Evolutionary conservation across 2,329 filamentous ascomycete genomes (phyloP).

Genomic region (Trichoderma citrinoviride): DNA sequence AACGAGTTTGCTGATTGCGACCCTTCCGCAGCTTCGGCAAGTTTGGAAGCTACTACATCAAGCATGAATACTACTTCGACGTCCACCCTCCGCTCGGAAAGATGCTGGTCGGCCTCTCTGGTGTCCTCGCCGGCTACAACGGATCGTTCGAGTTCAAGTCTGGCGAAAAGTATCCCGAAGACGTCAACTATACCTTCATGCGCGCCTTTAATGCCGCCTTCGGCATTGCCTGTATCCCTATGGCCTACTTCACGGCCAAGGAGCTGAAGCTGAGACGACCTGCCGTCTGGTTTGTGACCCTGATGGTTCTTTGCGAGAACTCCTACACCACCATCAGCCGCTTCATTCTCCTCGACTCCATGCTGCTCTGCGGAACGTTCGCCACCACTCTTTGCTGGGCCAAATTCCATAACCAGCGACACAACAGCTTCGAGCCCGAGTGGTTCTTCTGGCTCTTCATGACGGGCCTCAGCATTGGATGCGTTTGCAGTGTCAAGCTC

Average conservation of each 20-base stretch:
- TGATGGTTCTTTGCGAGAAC: slow-evolving; percentile 99
- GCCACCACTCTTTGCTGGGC: slow-evolving; percentile 96
- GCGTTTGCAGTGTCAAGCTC: slow-evolving; percentile 97
- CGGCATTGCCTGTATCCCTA: slow-evolving; percentile 84
- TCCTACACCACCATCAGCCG: slow-evolving; percentile 98
- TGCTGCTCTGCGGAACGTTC: slow-evolving; percentile 98
- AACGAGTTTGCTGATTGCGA: slow-evolving; percentile 21
- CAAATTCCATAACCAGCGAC: slow-evolving; percentile 87
- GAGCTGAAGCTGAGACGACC: slow-evolving; percentile 84
- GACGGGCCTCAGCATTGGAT: slow-evolving; percentile 93
- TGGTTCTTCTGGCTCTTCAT: slow-evolving; percentile 96
- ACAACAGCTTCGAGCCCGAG: slow-evolving; percentile 80
- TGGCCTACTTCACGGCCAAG: slow-evolving; percentile 93
- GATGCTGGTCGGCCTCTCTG: slow-evolving; percentile 95
- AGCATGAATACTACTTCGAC: slow-evolving; percentile 96
- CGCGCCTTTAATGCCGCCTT: slow-evolving; percentile 95
- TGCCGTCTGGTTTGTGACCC: slow-evolving; percentile 88
- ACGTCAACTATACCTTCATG: slow-evolving; percentile 98
- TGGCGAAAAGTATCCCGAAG: slow-evolving; percentile 88
- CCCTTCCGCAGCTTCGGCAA: slow-evolving; percentile 70
- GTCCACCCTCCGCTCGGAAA: slow-evolving; percentile 95
- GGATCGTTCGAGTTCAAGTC: slow-evolving; percentile 99
- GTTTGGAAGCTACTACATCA: slow-evolving; percentile 98
- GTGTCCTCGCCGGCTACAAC: slow-evolving; percentile 96
- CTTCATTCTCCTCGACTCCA: slow-evolving; percentile 97